Base-by-base conservation (phyloP, 2,329 filamentous ascomycete species). In the Cytospora schulzeri region DNA sequence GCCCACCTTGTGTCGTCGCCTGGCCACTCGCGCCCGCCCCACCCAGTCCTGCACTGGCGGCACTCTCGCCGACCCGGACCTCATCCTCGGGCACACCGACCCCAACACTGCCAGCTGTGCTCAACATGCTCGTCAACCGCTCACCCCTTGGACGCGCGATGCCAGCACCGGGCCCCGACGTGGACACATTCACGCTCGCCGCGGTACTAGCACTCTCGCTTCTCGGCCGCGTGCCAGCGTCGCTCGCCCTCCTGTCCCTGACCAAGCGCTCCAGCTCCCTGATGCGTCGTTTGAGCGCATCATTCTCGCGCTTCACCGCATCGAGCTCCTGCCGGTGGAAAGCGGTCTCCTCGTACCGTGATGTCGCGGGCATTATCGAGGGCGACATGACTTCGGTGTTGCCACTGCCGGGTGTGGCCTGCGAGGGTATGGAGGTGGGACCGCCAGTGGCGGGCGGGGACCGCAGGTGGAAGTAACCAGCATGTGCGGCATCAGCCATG, bases 261-360 rank as follows among this genome's bases (percentile, higher is more conserved):
- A 88, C 76, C 67, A 80, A 75, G 45, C 80, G 78, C 76, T 90
- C 88, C 14, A 90, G 75, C 52, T 90, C 87, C 54, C 85, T 80
- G 64, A 90, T 83, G 17, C 84, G 81, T 62, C 81, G 79, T 77
- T 87, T 88, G 54, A 90, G 75, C 0, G 75, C 73, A 60, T 90
- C 87, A 66, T 90, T 90, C 75, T 90, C 88, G 55, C 81, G 79
- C 76, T 88, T 89, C 48, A 85, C 84, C 6, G 70, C 76, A 28
- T 90, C 87, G 0, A 90, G 77, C 71, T 90, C 87, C 45, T 81
- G 78, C 5, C 86, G 79, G 69, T 85, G 86, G 65, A 81, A 83
- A 0, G 82, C 83, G 0, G 85, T 85, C 73, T 90, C 87, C 68
- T 89, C 87, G 71, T 87, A 88, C 15, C 87, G 81, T 14, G 80